Evolutionary conservation across 2,329 filamentous ascomycete genomes (phyloP).

Genomic region (Hypoxylon sp.): DNA sequence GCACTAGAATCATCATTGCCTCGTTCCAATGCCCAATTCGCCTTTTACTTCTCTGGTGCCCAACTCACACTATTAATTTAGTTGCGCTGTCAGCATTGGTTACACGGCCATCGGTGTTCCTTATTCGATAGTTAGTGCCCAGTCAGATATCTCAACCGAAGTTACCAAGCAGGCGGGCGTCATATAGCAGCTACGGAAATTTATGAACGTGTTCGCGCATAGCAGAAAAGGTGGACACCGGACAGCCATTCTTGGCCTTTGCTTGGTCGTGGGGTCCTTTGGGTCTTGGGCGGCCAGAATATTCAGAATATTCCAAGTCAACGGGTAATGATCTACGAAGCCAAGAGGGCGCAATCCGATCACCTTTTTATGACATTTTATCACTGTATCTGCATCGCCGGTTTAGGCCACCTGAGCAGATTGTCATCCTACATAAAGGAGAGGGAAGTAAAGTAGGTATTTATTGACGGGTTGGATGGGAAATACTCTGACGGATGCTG

Average conservation of each 20-base stretch:
- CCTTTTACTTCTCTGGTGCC: slow-evolving; percentile 27
- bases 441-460: slow-evolving; percentile 12
- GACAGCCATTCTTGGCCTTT: slow-evolving; percentile 11
- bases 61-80: slow-evolving; percentile 36
- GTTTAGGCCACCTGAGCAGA: slow-evolving; percentile 18
- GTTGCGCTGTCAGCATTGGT: slow-evolving; percentile 31
- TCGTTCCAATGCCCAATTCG: slow-evolving; percentile 27
- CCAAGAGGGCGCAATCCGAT: slow-evolving; percentile 25
- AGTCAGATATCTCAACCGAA: slow-evolving; percentile 33
- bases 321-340: slow-evolving; percentile 36
- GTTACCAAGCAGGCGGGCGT: slow-evolving; percentile 25
- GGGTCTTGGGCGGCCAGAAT: not conserved
- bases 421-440: slow-evolving; percentile 23
- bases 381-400: slow-evolving; percentile 23
- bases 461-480: slow-evolving; percentile 17
- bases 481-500: slow-evolving; percentile 24
- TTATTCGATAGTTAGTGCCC: slow-evolving; percentile 33
- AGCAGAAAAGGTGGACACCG: slow-evolving; percentile 17
- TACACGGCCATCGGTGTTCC: slow-evolving; percentile 19
- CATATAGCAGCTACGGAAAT: slow-evolving; percentile 23
- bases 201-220: slow-evolving; percentile 21
- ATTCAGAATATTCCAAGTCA: slow-evolving; percentile 1
- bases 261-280: slow-evolving; percentile 16
- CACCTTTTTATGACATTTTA: slow-evolving; percentile 12
- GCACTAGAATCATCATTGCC: slow-evolving; percentile 5